Evolutionary conservation across 2,329 filamentous ascomycete species (phyloP).

Genomic region (Penicillium sp.): DNA sequence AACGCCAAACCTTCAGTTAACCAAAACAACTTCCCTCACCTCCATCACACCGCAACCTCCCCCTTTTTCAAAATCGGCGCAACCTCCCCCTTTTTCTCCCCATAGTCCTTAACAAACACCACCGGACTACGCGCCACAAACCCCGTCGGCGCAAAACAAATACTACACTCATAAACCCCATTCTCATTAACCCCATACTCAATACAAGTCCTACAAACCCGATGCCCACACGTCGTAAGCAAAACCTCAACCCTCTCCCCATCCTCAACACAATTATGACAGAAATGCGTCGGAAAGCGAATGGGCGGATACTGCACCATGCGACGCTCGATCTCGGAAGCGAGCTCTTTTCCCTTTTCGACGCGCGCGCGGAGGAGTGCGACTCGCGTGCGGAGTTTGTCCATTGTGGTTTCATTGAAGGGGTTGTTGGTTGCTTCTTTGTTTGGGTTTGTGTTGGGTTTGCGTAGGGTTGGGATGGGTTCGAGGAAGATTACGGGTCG

Average conservation of each 20-base stretch:
- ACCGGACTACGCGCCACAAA: slow-evolving; percentile 15
- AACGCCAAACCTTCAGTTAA: no score
- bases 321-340: slow-evolving; percentile 21
- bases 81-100: neutral
- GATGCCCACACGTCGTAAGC: slow-evolving; percentile 22
- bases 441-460: slow-evolving; percentile 2
- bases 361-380: slow-evolving; percentile 20
- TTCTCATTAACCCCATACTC: slow-evolving; percentile 10
- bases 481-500: slow-evolving; percentile 20
- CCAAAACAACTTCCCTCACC: neutral
- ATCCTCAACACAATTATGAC: slow-evolving; percentile 21
- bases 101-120: neutral
- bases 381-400: slow-evolving; percentile 5
- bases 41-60: neutral
- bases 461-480: slow-evolving; percentile 12
- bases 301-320: slow-evolving; percentile 9
- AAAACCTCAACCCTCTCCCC: slow-evolving; percentile 15
- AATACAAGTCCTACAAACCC: slow-evolving; percentile 23
- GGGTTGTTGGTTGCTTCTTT: slow-evolving; percentile 2
- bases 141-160: slow-evolving; percentile 17
- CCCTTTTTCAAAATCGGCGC: neutral
- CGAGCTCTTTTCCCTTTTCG: slow-evolving; percentile 26
- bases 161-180: slow-evolving; percentile 21
- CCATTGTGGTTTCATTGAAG: neutral
- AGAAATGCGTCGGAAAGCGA: slow-evolving; percentile 22